phyloP scores from a whole-genome alignment of 1,139 yeast species.

The Debaryomyces coudertii region DNA sequence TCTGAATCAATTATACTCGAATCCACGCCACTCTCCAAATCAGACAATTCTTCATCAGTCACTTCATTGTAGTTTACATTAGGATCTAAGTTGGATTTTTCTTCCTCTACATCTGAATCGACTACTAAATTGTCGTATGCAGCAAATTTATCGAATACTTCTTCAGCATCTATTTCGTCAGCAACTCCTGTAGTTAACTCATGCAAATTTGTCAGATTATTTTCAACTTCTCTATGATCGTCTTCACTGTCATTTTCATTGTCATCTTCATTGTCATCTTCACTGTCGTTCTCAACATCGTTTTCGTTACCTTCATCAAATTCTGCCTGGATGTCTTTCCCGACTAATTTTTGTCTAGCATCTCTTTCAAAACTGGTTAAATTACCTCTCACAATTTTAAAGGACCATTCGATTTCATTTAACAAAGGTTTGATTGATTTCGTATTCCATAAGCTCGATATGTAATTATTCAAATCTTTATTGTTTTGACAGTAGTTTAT shows the following conservation, averaged over 20 bases:
- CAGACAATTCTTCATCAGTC: constrained; percentile 63
- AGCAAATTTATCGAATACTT: constrained; percentile 34
- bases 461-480: constrained; percentile 44
- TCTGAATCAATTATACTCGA: constrained; percentile 30
- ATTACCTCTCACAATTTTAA: constrained; percentile 63
- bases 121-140: constrained; percentile 58
- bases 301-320: constrained; percentile 19
- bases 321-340: constrained; percentile 22
- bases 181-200: neutral
- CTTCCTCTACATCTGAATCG: constrained; percentile 56
- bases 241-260: constrained; percentile 22
- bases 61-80: constrained; percentile 59
- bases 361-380: constrained; percentile 49
- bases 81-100: constrained; percentile 36
- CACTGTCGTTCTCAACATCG: constrained; percentile 21
- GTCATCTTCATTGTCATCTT: constrained; percentile 24
- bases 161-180: constrained; percentile 20
- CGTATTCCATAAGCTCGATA: constrained; percentile 64
- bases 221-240: constrained; percentile 18
- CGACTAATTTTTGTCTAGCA: constrained; percentile 30
- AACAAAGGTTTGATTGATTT: constrained; percentile 51
- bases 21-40: constrained; percentile 28
- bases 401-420: constrained; percentile 57
- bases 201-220: constrained; percentile 10
- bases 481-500: constrained; percentile 47